Evolutionary conservation across 306 rosid genomes (phyloP), one percentile per base, ranked within the genome.

Genomic region (Coriaria nepalensis): DNA sequence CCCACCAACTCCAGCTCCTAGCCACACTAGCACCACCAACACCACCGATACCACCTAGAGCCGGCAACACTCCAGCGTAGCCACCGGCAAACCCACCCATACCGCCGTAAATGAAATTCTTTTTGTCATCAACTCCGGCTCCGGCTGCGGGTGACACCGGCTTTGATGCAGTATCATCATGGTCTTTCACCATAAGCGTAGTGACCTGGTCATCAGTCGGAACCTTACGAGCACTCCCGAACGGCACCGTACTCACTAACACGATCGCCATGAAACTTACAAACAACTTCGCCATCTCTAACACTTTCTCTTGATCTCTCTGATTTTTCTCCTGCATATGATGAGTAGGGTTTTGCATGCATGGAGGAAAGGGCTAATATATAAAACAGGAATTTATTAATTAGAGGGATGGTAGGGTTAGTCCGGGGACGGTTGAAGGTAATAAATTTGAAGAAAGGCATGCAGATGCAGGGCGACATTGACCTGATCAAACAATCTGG

Each of bases 71-170:
- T 8, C 78, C 70, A 0, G 60, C 72, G 11, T 35, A 61, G 9
- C 73, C 73, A 6, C 78, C 74, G 37, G 78, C 80, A 7, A 76
- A 62, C 0, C 87, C 93, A 33, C 88, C 94, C 8, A 66, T 60
- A 7, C 75, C 78, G 4, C 93, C 96, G 13, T 52, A 66, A 32
- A 80, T 7, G 40, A 72, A 67, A 42, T 73, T 41, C 76, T 79
- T 81, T 69, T 79, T 73, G 12, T 81, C 82, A 33, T 20, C 52
- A 32, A 69, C 42, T 8, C 64, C 75, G 0, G 29, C 2, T 20
- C 29, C 49, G 43, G 2, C 59, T 14, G 0, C 7, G 6, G 76
- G 66, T 0, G 68, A 37, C 46, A 45, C 66, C 5, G 76, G 65
- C 37, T 8, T 11, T 5, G 81, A 71, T 47, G 70, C 73, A 5